Base-by-base conservation (phyloP, 1,139 yeast species). In the Candida sp. region DNA sequence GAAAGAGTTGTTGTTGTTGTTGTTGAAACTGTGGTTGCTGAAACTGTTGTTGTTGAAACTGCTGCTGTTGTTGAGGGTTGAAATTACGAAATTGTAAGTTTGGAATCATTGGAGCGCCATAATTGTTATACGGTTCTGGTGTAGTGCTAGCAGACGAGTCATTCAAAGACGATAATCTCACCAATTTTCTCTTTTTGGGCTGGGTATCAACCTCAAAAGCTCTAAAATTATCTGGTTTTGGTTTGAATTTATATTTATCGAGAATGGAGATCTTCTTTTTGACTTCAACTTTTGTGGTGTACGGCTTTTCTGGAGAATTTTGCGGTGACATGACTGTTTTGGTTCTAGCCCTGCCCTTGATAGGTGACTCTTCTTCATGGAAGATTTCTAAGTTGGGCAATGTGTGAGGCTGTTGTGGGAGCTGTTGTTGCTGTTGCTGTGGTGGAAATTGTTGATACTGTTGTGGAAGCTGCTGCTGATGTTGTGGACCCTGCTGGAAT, bases 211-310 rank as follows among this genome's bases (percentile, higher is more conserved):
- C 55, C 21, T 49, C 55, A 38, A 49, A 38, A 36, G 53, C 42
- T 41, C 54, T 47, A 44, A 51, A 56, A 42, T 46, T 56, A 41
- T 58, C 70, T 44, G 61, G 68, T 47, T 62, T 64, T 32, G 66
- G 61, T 39, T 60, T 60, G 46, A 54, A 55, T 42, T 68, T 67
- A 51, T 77, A 79, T 54, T 77, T 77, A 47, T 77, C 79, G 45
- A 75, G 69, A 46, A 82, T 81, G 2, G 86, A 77, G 36, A 70
- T 66, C 43, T 72, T 77, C 21, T 81, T 81, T 51, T 72, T 79
- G 37, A 81, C 61, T 27, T 75, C 73, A n/a, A 83, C 85, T 55
- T 82, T 83, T 4, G 87, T 80, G 2, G 81, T 73, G 9, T 58
- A 55, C 38, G 43, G 52, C 45, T 44, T 51, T 22, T 49, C 52